Conservation (phyloP, 2,329 filamentous ascomycete species). For the Trichoderma atrobrunneum region DNA sequence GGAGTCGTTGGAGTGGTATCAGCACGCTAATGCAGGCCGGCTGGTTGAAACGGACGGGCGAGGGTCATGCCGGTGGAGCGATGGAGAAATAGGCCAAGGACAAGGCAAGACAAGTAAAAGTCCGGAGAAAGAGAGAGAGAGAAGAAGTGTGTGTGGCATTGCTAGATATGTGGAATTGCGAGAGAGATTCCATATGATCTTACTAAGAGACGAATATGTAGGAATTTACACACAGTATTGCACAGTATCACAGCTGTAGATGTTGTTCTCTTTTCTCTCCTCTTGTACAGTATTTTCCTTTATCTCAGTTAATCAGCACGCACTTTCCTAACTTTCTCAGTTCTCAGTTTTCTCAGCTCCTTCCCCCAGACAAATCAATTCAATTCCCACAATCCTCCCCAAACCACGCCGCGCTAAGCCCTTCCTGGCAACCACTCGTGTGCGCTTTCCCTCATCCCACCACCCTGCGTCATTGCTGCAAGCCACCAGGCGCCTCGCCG, state of each 20-base stretch:
- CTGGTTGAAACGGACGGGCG: not conserved
- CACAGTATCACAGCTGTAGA: not conserved
- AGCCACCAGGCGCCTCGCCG: conserved; percentile 4
- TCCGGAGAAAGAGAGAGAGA: not conserved
- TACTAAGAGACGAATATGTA: not conserved
- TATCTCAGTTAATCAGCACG: not conserved
- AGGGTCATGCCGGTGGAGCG: not conserved
- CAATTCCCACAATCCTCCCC: not conserved
- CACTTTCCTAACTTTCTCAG: not conserved
- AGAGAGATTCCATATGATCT: not conserved
- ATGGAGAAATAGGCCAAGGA: not conserved
- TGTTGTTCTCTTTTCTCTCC: not conserved
- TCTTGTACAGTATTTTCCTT: not conserved
- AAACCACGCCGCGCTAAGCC: conserved; percentile 2
- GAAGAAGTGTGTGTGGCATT: not conserved
- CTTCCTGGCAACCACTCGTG: conserved; percentile 9
- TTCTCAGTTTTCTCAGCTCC: not conserved
- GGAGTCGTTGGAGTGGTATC: not conserved
- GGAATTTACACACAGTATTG: not conserved
- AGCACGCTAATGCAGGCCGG: not conserved
- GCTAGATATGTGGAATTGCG: not conserved
- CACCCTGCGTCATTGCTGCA: conserved; percentile 8
- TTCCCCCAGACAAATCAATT: not conserved
- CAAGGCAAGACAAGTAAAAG: not conserved
- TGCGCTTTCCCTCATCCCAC: not conserved